Conservation (phyloP, 1,139 yeast genomes). For the Casaregolazyma suthepensis region DNA sequence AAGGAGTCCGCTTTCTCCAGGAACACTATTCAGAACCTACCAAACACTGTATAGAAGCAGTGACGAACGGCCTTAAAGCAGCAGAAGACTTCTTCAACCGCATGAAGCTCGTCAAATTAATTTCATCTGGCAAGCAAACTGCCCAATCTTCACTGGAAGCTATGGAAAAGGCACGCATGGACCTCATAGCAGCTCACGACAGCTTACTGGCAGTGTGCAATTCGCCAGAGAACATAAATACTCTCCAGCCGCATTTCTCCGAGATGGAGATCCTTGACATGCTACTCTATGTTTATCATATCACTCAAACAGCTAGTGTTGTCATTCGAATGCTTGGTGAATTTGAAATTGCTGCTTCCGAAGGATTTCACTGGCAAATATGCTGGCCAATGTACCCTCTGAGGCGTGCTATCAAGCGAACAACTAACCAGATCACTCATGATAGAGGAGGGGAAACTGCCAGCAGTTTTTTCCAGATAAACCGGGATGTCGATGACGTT, state of each 20-base stretch:
- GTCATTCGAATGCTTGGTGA: constrained; percentile 13
- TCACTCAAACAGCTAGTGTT: constrained; percentile 19
- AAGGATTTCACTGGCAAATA: constrained; percentile 30
- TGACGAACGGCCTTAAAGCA: constrained; percentile 13
- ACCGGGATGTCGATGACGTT: constrained; percentile 43
- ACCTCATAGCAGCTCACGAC: constrained; percentile 1
- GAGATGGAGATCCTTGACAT: constrained; percentile 19
- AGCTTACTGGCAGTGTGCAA: neutral
- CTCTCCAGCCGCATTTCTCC: constrained; percentile 12
- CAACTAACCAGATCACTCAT: constrained; percentile 39
- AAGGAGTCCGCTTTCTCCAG: neutral
- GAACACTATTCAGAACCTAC: constrained; percentile 5
- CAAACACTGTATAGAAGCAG: constrained; percentile 12
- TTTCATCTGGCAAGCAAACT: neutral
- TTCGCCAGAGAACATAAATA: neutral
- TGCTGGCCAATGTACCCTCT: constrained; percentile 38
- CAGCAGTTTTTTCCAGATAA: constrained; percentile 39
- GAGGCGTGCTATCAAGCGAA: constrained; percentile 36
- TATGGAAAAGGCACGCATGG: neutral
- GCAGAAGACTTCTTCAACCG: constrained; percentile 15
- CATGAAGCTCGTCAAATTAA: constrained; percentile 7
- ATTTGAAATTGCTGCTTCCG: constrained; percentile 15
- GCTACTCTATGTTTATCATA: constrained; percentile 20
- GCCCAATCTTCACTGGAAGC: neutral
- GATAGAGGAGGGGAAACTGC: constrained; percentile 45